phyloP scores from a whole-genome alignment of 2,329 filamentous ascomycete genomes.

The Spiromastix sp. region DNA sequence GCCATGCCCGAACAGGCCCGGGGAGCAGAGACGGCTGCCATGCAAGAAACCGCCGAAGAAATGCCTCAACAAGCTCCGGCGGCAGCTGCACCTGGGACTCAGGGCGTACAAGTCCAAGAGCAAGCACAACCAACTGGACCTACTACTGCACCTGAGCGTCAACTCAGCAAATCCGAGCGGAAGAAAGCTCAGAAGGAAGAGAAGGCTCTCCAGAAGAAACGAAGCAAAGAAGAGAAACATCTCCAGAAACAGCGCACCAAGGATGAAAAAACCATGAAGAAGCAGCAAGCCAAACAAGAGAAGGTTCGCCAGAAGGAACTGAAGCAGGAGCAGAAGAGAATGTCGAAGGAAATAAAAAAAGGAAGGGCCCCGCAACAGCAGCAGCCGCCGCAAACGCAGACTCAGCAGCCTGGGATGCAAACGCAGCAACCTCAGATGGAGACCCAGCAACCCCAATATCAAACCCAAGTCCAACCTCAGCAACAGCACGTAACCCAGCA shows the following conservation, averaged over 20 bases:
- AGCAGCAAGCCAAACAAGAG: constrained; percentile 7
- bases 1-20: no score
- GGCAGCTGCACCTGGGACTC: neutral
- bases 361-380: neutral
- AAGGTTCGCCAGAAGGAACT: constrained; percentile 5
- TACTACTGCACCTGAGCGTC: neutral
- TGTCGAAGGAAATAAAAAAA: constrained; percentile 1
- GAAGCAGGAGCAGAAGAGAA: constrained; percentile 3
- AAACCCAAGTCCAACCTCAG: neutral
- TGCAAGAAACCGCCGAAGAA: neutral
- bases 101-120: neutral
- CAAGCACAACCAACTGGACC: neutral
- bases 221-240: neutral
- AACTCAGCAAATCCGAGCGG: neutral
- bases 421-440: neutral
- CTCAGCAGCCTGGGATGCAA: neutral
- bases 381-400: neutral
- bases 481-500: constrained; percentile 48
- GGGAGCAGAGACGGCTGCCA: neutral
- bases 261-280: constrained; percentile 7
- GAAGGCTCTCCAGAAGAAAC: neutral
- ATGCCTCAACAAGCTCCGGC: neutral
- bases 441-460: neutral
- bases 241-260: constrained; percentile 4
- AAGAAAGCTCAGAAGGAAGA: no score